Evolutionary conservation across 2,329 filamentous ascomycete genomes (phyloP).

Genomic region (Phaeosphaeriaceae sp.): DNA sequence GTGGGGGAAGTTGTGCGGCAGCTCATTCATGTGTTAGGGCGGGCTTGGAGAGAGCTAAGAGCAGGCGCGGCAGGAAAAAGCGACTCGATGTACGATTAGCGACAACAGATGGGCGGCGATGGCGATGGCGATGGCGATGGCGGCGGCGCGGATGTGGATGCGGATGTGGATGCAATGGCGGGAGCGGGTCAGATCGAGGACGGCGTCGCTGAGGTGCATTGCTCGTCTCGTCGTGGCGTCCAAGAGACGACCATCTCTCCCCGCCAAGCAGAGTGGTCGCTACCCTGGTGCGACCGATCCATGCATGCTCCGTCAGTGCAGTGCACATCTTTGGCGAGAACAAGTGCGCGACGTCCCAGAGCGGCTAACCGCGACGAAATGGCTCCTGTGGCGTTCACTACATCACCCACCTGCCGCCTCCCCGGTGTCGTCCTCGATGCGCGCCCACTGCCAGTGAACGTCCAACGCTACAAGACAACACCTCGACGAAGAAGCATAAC

Average conservation of each 20-base stretch:
- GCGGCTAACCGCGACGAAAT: not conserved
- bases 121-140: conserved; percentile 5
- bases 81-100: conserved; percentile 4
- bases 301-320: not conserved
- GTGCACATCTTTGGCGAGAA: not conserved
- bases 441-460: not conserved
- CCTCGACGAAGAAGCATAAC: not conserved
- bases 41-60: conserved; percentile 10
- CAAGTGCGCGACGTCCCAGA: not conserved
- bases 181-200: conserved; percentile 21
- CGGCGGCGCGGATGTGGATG: not conserved
- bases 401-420: not conserved
- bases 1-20: conserved; percentile 27
- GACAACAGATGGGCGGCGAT: conserved; percentile 14
- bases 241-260: conserved; percentile 16
- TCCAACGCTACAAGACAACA: not conserved
- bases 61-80: conserved; percentile 7
- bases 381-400: not conserved
- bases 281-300: not conserved
- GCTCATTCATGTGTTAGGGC: conserved; percentile 35
- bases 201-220: conserved; percentile 26
- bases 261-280: conserved; percentile 3
- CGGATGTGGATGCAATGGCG: conserved; percentile 22
- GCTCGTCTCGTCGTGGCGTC: conserved; percentile 35
- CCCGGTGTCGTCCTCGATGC: not conserved